Conservation (phyloP, 352 stramenopile genomes). For the Saprolegnia diclina region DNA sequence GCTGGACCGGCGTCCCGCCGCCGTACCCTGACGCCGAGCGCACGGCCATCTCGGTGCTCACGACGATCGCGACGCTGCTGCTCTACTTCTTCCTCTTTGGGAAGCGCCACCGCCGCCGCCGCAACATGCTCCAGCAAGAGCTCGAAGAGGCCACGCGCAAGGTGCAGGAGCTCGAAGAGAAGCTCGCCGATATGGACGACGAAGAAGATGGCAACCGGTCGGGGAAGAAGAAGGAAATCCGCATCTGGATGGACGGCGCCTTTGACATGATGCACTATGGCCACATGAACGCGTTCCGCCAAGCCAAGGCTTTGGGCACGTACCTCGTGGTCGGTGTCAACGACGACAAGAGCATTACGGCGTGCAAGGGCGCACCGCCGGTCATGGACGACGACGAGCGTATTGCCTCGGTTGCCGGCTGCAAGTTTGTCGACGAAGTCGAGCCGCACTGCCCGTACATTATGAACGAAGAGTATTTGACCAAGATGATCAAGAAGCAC, state of each 20-base stretch:
- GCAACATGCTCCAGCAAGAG: conserved; percentile 63
- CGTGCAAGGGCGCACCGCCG: conserved; percentile 93
- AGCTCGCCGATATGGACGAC: conserved; percentile 77
- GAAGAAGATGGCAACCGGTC: conserved; percentile 45
- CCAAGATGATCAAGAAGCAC: conserved; percentile 96
- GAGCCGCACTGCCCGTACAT: conserved; percentile 97
- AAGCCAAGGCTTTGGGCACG: conserved; percentile 92
- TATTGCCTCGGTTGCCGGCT: conserved; percentile 92
- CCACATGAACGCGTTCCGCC: conserved; percentile 99
- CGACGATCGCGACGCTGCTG: conserved; percentile 72
- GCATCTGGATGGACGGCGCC: conserved; percentile 98
- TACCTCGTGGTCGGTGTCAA: conserved; percentile 98
- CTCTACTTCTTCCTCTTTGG: conserved; percentile 86
- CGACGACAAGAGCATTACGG: conserved; percentile 94
- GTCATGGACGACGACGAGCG: conserved; percentile 97
- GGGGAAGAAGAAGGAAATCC: conserved; percentile 84
- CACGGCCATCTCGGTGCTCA: conserved; percentile 72
- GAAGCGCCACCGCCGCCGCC: conserved; percentile 69
- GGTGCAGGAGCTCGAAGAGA: conserved; percentile 79
- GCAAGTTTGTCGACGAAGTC: conserved; percentile 99
- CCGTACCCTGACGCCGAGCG: conserved; percentile 83
- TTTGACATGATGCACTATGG: conserved; percentile 99
- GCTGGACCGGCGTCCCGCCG: conserved; percentile 63
- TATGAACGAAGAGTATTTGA: conserved; percentile 98
- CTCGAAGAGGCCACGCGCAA: conserved; percentile 72